phyloP scores from a whole-genome alignment of 495 filamentous ascomycete genomes.

The Neurospora sp. region DNA sequence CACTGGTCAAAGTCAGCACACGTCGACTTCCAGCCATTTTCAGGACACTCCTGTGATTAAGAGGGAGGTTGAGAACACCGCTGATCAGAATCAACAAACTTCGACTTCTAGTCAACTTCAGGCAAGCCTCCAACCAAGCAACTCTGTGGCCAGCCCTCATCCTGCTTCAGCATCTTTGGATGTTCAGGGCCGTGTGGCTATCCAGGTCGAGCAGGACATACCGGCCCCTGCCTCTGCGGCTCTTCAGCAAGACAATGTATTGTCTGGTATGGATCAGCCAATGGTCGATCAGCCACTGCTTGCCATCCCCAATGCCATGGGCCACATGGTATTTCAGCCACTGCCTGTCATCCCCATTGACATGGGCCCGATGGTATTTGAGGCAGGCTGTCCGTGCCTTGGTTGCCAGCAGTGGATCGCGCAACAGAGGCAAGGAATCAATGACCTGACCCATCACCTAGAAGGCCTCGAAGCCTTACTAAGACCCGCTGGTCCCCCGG shows the following conservation, averaged over 20 bases:
- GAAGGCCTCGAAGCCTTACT: neutral
- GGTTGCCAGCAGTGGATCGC: neutral
- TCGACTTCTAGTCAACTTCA: neutral
- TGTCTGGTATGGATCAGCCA: neutral
- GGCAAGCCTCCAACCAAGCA: neutral
- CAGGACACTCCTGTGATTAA: neutral
- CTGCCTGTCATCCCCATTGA: neutral
- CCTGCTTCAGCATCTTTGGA: neutral
- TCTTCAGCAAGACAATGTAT: neutral
- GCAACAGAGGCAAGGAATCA: neutral
- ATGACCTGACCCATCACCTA: neutral
- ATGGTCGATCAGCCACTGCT: neutral
- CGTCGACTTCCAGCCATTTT: too few species aligned
- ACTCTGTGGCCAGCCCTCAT: neutral
- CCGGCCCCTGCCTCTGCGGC: neutral
- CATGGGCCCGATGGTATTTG: neutral
- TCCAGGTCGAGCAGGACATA: neutral
- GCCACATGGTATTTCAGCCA: neutral
- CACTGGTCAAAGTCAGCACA: neutral
- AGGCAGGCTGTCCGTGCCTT: neutral
- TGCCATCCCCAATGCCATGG: neutral
- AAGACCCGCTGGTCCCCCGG: neutral
- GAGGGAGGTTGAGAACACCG: neutral
- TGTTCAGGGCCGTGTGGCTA: neutral
- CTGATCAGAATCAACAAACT: neutral